Base-by-base conservation (phyloP, 495 filamentous ascomycete species). In the Aspergillus funiculosus region DNA sequence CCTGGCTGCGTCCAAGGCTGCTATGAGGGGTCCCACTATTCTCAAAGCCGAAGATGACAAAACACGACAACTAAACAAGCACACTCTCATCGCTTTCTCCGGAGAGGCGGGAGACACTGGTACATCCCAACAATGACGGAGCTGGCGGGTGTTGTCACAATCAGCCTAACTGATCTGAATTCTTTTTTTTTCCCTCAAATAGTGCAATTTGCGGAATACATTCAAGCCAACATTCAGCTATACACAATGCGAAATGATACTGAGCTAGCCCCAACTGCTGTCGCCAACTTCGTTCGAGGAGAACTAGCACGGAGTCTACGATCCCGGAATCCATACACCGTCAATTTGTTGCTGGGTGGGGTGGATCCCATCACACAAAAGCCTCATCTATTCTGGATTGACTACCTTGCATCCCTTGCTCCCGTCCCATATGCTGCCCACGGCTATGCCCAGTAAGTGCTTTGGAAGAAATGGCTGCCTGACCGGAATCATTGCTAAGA, bases 171-270 rank as follows among this genome's bases (percentile, higher is more conserved):
- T 72, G 56, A 74, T 53, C 8, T 32, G 21, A 15, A 29, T n/a
- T n/a, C 5, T 5, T 49, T 35, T 38, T 11, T 28, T 9, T 6
- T 14, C 14, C 27, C 5, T 36, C n/a, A 35, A 39, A 51, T 63
- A 94, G 92, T 97, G 38, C 92, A 99, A 81, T 99, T 99, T 66
- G 88, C 92, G 58, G 92, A 99, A 74, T 97, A 89, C 72, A 89
- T 97, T 69, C 89, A 96, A 80, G 94, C 92, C 52, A 97, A 99
- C 62, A 83, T 94, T 58, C 86, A 91, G 67, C 85, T 99, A 60
- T 99, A 99, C 69, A 87, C 86, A 52, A 99, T 96, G 90, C 89
- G 92, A 51, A 97, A 97, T 61, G 83, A 88, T 57, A 83, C 84
- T 57, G 88, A 95, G 55, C 79, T 99, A 36, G 85, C 85, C 27